A percentile compares a stretch with the other conserved stretches of the same genome.
Conservation (phyloP, 2,329 filamentous ascomycete species). For the Cladosporium sp. region DNA sequence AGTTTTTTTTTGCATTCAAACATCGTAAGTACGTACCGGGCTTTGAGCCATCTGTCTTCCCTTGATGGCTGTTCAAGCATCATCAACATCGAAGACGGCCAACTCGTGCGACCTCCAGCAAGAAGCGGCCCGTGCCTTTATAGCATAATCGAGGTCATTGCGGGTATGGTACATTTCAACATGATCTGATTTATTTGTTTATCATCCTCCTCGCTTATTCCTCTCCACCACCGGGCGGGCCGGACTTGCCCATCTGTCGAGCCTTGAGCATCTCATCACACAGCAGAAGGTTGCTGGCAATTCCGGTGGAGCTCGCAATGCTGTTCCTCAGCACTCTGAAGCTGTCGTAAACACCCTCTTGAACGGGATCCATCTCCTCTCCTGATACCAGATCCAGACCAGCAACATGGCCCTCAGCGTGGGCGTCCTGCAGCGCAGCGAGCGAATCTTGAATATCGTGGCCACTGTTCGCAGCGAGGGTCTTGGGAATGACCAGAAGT, state of each 20-base stretch:
- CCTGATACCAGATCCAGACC: conserved; percentile 84
- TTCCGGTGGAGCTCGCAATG: conserved; percentile 88
- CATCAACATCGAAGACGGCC: too few relatives aligned
- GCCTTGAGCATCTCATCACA: conserved; percentile 98
- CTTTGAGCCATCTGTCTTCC: background rate
- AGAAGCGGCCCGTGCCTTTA: background rate
- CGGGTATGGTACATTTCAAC: conserved; percentile 9
- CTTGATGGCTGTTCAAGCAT: background rate
- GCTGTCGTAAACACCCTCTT: conserved; percentile 91
- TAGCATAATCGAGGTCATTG: conserved; percentile 9
- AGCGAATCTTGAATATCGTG: conserved; percentile 97
- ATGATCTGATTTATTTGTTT: conserved; percentile 9
- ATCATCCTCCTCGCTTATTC: conserved; percentile 12
- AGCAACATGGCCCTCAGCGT: conserved; percentile 76
- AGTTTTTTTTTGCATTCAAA: conserved; percentile 10
- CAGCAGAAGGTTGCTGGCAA: conserved; percentile 89
- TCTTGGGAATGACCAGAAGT: conserved; percentile 94
- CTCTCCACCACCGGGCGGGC: conserved; percentile 28
- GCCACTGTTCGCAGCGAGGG: conserved; percentile 89
- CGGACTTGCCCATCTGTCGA: conserved; percentile 71
- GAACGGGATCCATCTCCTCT: conserved; percentile 89
- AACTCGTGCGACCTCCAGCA: too few relatives aligned
- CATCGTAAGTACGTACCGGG: conserved; percentile 9
- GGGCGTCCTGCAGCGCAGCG: conserved; percentile 80
- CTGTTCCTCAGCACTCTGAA: conserved; percentile 93